phyloP scores from a whole-genome alignment of 768 basidiomycete species.

The Favolaschia claudopus region DNA sequence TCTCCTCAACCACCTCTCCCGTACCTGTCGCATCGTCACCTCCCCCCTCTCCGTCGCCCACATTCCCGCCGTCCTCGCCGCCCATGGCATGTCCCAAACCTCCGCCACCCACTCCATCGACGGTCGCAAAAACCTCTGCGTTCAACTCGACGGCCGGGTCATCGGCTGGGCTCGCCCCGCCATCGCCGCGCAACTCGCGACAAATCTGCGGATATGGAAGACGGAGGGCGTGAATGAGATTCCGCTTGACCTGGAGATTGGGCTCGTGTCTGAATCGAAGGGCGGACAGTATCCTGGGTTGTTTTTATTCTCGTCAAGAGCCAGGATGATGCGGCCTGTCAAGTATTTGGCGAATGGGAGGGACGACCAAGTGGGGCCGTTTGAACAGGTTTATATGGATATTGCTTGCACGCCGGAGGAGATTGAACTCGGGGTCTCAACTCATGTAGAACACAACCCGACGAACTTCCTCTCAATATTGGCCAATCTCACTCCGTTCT shows the following conservation, averaged over 20 bases:
- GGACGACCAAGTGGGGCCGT: constrained; percentile 91
- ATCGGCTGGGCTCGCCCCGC: constrained; percentile 90
- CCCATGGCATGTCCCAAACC: constrained; percentile 94
- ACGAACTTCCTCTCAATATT: constrained; percentile 97
- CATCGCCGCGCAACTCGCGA: constrained; percentile 82
- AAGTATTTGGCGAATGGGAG: constrained; percentile 87
- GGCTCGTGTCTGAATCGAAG: constrained; percentile 84
- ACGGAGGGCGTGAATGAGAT: constrained; percentile 84
- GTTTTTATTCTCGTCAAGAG: constrained; percentile 85
- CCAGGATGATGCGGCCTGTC: constrained; percentile 98
- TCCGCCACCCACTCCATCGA: constrained; percentile 78
- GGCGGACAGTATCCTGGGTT: constrained; percentile 98
- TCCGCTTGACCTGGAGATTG: constrained; percentile 94
- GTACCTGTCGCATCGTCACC: constrained; percentile 92
- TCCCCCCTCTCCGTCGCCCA: constrained; percentile 75
- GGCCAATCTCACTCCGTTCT: constrained; percentile 98
- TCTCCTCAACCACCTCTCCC: constrained; percentile 94
- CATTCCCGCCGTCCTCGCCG: constrained; percentile 80
- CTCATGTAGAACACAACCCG: constrained; percentile 93
- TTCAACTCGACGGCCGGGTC: constrained; percentile 95
- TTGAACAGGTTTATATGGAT: constrained; percentile 99
- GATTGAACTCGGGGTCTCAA: constrained; percentile 76
- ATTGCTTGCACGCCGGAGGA: constrained; percentile 92
- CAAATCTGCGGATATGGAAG: constrained; percentile 90
- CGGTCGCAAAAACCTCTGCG: constrained; percentile 80